A percentile compares a stretch with the other conserved stretches of the same genome.
Evolutionary conservation across 2,329 filamentous ascomycete species (phyloP).

Genomic region (Fusarium drepaniforme): DNA sequence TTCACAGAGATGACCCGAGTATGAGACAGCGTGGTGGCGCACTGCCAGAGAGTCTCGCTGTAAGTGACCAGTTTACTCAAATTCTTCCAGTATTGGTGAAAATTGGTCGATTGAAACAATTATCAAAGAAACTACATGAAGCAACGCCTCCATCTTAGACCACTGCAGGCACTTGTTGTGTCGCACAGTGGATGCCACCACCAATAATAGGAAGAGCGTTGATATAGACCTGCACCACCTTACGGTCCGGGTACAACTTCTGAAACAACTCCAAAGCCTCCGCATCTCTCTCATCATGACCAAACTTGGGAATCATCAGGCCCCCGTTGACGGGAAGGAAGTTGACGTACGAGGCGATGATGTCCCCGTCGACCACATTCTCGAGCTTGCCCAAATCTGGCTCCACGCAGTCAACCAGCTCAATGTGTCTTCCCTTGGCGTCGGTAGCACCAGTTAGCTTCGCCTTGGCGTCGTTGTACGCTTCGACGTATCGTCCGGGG

Average conservation of each 20-base stretch:
- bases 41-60: neutral
- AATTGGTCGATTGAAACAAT: neutral
- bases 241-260: neutral
- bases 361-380: conserved; percentile 1
- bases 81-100: neutral
- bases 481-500: neutral
- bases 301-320: neutral
- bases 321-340: neutral
- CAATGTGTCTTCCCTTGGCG: neutral
- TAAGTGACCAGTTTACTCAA: neutral
- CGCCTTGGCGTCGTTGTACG: neutral
- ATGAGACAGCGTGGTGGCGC: neutral
- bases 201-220: conserved; percentile 5
- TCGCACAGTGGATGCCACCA: conserved; percentile 22
- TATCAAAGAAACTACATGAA: neutral
- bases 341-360: conserved; percentile 5
- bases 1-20: neutral
- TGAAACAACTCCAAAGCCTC: neutral
- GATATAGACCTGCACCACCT: conserved; percentile 5
- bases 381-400: neutral
- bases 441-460: neutral
- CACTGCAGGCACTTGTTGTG: conserved; percentile 12
- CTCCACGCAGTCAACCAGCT: neutral
- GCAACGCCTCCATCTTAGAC: neutral
- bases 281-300: neutral